Conservation (phyloP, 768 basidiomycete species). For the Amanita jacksonii region DNA sequence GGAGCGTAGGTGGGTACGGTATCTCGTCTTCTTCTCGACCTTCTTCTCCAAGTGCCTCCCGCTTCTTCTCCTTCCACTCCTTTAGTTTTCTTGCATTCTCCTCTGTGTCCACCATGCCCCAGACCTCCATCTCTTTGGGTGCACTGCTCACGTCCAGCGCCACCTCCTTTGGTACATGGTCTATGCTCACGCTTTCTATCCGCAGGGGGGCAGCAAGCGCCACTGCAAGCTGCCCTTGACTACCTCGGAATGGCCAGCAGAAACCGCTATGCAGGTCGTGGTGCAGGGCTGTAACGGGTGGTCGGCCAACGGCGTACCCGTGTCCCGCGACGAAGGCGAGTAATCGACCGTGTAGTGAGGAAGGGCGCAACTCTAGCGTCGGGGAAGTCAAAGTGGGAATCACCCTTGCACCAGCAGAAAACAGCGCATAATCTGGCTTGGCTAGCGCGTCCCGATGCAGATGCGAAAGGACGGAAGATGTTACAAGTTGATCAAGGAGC, state of each 20-base stretch:
- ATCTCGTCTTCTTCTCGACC: slow-evolving; percentile 16
- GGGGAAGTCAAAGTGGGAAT: slow-evolving; percentile 77
- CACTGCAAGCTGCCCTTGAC: slow-evolving; percentile 76
- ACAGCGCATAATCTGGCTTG: slow-evolving; percentile 77
- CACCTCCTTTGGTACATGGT: slow-evolving; percentile 79
- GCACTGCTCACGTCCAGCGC: slow-evolving; percentile 76
- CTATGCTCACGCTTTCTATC: slow-evolving; percentile 74
- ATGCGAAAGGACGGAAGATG: slow-evolving; percentile 56
- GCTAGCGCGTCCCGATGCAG: slow-evolving; percentile 71
- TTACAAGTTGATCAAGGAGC: slow-evolving; percentile 68
- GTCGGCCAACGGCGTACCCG: slow-evolving; percentile 58
- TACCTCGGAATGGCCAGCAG: slow-evolving; percentile 89
- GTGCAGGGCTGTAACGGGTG: slow-evolving; percentile 83
- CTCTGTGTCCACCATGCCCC: slow-evolving; percentile 77
- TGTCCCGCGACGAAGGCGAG: slow-evolving; percentile 51
- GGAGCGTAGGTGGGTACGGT: slow-evolving; percentile 39
- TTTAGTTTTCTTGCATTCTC: slow-evolving; percentile 58
- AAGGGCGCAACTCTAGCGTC: slow-evolving; percentile 61
- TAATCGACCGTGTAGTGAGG: slow-evolving; percentile 36
- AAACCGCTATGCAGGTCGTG: slow-evolving; percentile 74
- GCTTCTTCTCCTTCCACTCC: slow-evolving; percentile 42
- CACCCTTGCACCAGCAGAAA: slow-evolving; percentile 70
- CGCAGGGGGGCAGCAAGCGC: slow-evolving; percentile 63
- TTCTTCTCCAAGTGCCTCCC: slow-evolving; percentile 22
- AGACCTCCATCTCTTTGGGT: slow-evolving; percentile 82